Conservation (phyloP, 805 yeast species). For the Pichia kluyveri region DNA sequence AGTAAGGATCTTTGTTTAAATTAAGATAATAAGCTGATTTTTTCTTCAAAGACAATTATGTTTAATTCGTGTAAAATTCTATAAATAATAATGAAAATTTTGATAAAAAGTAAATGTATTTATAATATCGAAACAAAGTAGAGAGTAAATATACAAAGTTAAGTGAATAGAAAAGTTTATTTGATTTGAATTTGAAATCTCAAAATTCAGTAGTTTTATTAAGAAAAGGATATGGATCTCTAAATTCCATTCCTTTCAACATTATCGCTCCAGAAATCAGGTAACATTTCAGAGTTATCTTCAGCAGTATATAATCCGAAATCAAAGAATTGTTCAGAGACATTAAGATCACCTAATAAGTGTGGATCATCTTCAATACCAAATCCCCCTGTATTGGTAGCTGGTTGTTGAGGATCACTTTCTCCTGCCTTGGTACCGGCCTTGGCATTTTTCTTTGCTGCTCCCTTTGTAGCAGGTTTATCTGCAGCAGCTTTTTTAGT, state of each 20-base stretch:
- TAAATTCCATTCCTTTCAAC: constrained; percentile 21
- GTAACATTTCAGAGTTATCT: constrained; percentile 18
- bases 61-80: no score
- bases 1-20: constrained; percentile 5
- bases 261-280: constrained; percentile 32
- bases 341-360: constrained; percentile 25
- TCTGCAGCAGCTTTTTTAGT: neutral
- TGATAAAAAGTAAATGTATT: no score
- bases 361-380: constrained; percentile 29
- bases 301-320: constrained; percentile 26
- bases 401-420: neutral
- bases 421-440: neutral
- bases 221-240: neutral
- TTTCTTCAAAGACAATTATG: no score
- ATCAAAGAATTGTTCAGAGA: constrained; percentile 28
- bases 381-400: neutral
- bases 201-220: no score
- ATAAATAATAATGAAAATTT: no score
- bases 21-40: neutral
- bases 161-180: neutral
- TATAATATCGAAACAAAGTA: no score
- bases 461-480: neutral
- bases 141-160: neutral
- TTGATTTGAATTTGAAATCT: neutral
- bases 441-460: neutral